A percentile compares a stretch with the other conserved stretches of the same genome.
These are phyloP conservation scores for Torulaspora delbrueckii DNA, from an alignment of 805 yeast species.

Conservation along the genomic window DNA sequence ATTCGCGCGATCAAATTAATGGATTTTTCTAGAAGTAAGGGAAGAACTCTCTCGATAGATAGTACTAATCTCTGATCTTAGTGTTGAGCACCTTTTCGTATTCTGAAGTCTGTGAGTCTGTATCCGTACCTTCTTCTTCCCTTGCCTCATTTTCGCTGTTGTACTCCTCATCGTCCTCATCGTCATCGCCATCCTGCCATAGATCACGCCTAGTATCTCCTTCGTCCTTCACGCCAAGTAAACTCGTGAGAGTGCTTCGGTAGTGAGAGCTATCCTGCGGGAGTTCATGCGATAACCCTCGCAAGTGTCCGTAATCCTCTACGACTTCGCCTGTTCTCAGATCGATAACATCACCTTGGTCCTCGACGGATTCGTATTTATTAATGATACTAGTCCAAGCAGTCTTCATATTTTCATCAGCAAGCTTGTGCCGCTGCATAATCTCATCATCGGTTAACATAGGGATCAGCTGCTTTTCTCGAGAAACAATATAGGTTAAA, in stretches of 20 bases:
- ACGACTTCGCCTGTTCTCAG: slow-evolving; percentile 57
- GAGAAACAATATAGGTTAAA: slow-evolving; percentile 30
- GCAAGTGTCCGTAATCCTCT: slow-evolving; percentile 65
- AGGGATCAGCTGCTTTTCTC: slow-evolving; percentile 31
- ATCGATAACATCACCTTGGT: slow-evolving; percentile 63
- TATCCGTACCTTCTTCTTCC: slow-evolving; percentile 2
- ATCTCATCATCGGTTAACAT: slow-evolving; percentile 34
- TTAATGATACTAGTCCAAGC: slow-evolving; percentile 51
- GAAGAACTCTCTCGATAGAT: not conserved
- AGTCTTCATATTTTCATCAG: slow-evolving; percentile 34
- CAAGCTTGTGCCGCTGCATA: slow-evolving; percentile 32
- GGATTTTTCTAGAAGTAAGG: not conserved
- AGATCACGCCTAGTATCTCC: slow-evolving; percentile 9
- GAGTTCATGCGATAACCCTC: slow-evolving; percentile 37
- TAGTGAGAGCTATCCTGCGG: slow-evolving; percentile 15
- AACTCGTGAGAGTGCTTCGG: slow-evolving; percentile 23
- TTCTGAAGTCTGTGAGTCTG: not conserved
- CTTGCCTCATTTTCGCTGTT: slow-evolving; percentile 10
- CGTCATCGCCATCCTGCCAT: slow-evolving; percentile 17
- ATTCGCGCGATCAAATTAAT: not conserved
- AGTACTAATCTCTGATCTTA: not conserved
- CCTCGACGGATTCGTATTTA: slow-evolving; percentile 47
- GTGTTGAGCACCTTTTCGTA: not conserved
- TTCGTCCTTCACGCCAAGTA: slow-evolving; percentile 16
- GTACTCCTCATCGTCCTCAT: slow-evolving; percentile 8